These are phyloP conservation scores for Barbarea vulgaris DNA, from an alignment of 345 rosid species.

Conservation along the genomic window DNA sequence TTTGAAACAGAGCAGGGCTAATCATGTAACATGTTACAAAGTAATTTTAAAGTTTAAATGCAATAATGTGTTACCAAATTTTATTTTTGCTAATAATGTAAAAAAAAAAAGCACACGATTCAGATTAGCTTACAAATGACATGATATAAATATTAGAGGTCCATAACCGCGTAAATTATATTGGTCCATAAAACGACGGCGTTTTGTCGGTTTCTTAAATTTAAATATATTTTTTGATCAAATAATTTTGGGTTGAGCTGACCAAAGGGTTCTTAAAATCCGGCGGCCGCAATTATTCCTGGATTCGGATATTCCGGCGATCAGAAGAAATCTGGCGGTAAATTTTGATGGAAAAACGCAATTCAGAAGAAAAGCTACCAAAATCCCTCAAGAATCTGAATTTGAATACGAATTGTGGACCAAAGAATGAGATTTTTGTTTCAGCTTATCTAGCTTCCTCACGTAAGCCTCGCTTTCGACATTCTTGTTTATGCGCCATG, in stretches of 20 bases:
- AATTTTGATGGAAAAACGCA: constrained; percentile 44
- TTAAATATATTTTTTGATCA: neutral
- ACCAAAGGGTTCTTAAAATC: neutral
- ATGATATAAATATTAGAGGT: neutral
- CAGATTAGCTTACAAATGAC: neutral
- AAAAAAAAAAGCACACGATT: neutral
- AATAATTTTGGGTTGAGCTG: constrained; percentile 8
- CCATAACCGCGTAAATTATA: neutral
- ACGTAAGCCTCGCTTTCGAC: constrained; percentile 40
- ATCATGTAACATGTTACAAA: neutral
- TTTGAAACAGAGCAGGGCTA: neutral
- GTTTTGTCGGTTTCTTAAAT: neutral
- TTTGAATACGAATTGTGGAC: constrained; percentile 40
- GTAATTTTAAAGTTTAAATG: neutral
- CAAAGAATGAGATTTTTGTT: constrained; percentile 28
- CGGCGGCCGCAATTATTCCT: neutral
- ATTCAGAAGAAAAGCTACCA: constrained; percentile 27
- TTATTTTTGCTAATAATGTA: neutral
- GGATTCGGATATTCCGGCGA: constrained; percentile 14
- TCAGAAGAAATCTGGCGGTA: neutral
- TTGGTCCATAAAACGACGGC: neutral
- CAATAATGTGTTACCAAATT: neutral
- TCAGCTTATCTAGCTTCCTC: constrained; percentile 40
- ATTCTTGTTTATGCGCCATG: neutral
- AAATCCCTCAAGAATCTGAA: constrained; percentile 49